Evolutionary conservation across 805 yeast genomes (phyloP), one percentile per base, ranked within the genome.

Genomic region (Vanderwaltozyma verrucispora): DNA sequence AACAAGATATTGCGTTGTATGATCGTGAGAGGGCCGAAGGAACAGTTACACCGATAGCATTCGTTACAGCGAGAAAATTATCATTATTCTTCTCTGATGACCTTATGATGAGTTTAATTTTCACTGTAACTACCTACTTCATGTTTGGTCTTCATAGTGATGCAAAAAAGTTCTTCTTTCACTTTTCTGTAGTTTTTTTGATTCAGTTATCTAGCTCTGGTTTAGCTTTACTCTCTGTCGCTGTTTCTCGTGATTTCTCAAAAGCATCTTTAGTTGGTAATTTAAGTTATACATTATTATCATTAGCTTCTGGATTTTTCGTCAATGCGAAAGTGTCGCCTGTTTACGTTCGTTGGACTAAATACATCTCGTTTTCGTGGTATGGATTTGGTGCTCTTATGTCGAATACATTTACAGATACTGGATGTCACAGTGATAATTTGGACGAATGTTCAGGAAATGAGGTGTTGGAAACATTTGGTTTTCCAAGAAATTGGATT

Each of bases 281-380:
- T 49, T 53, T 76, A 37, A 69, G 75, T 42, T 80, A 75, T 52
- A 83, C 86, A 23, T 60, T 81, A 20, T 85, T 83, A 49, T 74
- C 83, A 36, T 72, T 81, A 68, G 84, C 85, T 0, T 78, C 85
- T 55, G 95, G 95, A 1, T 82, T 74, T 58, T 84, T 80, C 51
- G 81, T 79, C 17, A 83, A 84, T 54, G 74, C 87, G 1, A 64
- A 67, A 7, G 68, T 74, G 1, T 69, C 84, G 76, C 94, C 94
- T 0, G 94, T 82, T 1, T 86, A 86, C 50, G 94, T 85, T 8
- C 67, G 85, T 26, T 85, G 95, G 95, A 70, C 79, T 5, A 82
- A 80, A 52, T 85, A 81, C 56, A 63, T 78, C 39, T 78, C 89
- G 0, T 81, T 73, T 52, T 67, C 80, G 36, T 86, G 88, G 84